Evolutionary conservation across 495 filamentous ascomycete species (phyloP), one percentile per base, ranked within the genome.

Genomic region (Trichoderma erinaceum): DNA sequence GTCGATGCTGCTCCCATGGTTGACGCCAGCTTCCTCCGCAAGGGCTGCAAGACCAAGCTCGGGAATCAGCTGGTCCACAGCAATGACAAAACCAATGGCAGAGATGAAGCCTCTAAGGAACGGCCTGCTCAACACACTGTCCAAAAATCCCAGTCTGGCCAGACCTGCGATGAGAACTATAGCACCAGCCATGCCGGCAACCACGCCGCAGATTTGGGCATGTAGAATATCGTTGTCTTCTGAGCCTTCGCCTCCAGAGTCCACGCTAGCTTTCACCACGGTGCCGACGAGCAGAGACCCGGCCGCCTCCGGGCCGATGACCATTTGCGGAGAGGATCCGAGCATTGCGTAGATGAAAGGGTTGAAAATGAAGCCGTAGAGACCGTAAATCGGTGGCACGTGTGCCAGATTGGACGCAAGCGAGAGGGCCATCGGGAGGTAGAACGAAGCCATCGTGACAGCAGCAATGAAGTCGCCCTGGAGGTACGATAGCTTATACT

Each of bases 341-440:
- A 99, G 82, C 7, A 98, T 78, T 0, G 93, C 93, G 78, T 99
- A 99, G 35, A 88, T 81, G 38, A 98, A 74, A 10, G 95, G 96
- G 71, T 94, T 92, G 75, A 97, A 89, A 64, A 95, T 92, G 74
- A 97, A 99, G 10, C 88, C 87, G 75, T 98, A 98, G 25, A 99
- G 83, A n/a, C 95, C 95, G 74, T 96, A 92, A 77, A 98, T 92
- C 0, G 95, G 89, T 11, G 94, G 93, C 18, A 97, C 87, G 73
- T 98, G 94, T 8, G 89, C 95, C 48, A 99, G 87, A 76, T 98
- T 99, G 35, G 90, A 87, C n/a, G 94, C 92, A 68, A 93, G 85
- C 5, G 93, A 97, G 35, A 99, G 85, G 0, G 94, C 89, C 94
- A 99, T 97, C 32, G 95, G 95, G 46, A 99, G 91, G 73, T 99